Evolutionary conservation across 495 filamentous ascomycete genomes (phyloP), one percentile per base, ranked within the genome.

Genomic region (Entonaema liquescens): DNA sequence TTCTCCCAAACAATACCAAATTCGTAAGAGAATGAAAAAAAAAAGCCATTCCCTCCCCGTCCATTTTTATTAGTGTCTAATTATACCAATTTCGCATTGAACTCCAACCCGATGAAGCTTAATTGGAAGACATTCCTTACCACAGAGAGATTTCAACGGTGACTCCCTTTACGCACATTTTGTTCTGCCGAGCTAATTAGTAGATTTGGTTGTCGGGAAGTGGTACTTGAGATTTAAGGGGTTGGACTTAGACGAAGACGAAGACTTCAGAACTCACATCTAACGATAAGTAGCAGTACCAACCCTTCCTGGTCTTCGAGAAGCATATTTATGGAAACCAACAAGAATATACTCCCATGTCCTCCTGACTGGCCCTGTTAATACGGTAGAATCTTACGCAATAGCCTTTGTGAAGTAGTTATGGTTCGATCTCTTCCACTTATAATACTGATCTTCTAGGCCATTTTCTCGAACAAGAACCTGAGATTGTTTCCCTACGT

Each of bases 61-160:
- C 38, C 38, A 40, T 47, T 23, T 47, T 47, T 47, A 47, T 47
- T 23, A 47, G 19, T 19, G 42, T 47, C 42, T 47, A 47, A 47
- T 47, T 47, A 8, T 2, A 8, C 21, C 19, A 47, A 47, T 47
- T 47, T 47, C 42, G 42, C 42, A 42, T 42, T 19, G 15, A 17
- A 42, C n/a, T 17, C n/a, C n/a, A 42, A 42, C 38, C 15, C 38
- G 38, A 42, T 33, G 31, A 33, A 5, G 31, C 11, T 1, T 5
- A 33, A 44, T 44, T 7, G 7, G 6, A 21, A 44, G 17, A 19
- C 2, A 44, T 44, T 17, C 19, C 6, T 44, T 44, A 44, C 40
- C 40, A 44, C 11, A 17, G 6, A 17, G n/a, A 42, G 38, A 5
- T 19, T 9, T 47, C 12, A 17, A 47, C 3, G 19, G 8, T 23